Percentiles rank a stretch among this genome's conserved stretches.
These are phyloP conservation scores for Microdochium nivale DNA, from an alignment of 2,329 filamentous ascomycete species.

Conservation along the genomic window DNA sequence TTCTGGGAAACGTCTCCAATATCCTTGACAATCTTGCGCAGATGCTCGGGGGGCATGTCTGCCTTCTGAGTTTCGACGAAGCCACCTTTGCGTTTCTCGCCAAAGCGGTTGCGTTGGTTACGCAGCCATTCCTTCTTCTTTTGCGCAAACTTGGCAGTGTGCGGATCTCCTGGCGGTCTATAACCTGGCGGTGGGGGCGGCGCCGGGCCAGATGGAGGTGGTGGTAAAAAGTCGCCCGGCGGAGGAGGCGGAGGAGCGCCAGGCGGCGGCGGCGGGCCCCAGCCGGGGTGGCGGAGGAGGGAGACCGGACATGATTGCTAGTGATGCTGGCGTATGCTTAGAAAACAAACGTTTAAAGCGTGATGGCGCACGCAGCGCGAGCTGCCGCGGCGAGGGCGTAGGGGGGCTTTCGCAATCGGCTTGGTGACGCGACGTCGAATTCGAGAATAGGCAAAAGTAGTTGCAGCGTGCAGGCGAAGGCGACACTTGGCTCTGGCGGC, in stretches of 20 bases:
- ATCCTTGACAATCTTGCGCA: conserved; percentile 96
- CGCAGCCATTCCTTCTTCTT: conserved; percentile 99
- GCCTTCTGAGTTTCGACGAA: conserved; percentile 98
- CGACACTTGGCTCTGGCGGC: neutral
- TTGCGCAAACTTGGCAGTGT: conserved; percentile 88
- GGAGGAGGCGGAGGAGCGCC: conserved; percentile 48
- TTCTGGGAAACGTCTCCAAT: conserved; percentile 99
- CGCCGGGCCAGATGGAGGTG: conserved; percentile 46
- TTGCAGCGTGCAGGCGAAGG: neutral
- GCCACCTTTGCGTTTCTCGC: conserved; percentile 92
- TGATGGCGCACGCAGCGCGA: conserved; percentile 23
- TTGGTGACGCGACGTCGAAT: neutral
- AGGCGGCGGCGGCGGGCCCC: conserved; percentile 39
- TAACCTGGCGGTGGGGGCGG: conserved; percentile 85
- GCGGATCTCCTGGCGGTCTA: conserved; percentile 70
- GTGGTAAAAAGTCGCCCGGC: conserved; percentile 46
- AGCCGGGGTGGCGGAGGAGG: conserved; percentile 49
- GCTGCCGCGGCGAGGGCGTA: conserved; percentile 15
- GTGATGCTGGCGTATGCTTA: neutral
- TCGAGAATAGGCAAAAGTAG: neutral
- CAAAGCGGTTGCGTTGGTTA: conserved; percentile 82
- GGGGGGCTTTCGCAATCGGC: conserved; percentile 11
- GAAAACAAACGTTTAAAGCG: neutral
- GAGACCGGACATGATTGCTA: conserved; percentile 39
- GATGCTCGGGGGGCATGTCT: conserved; percentile 95